These are phyloP conservation scores for Friedmanniomyces endolithicus DNA, from an alignment of 495 filamentous ascomycete species.

Conservation along the genomic window DNA sequence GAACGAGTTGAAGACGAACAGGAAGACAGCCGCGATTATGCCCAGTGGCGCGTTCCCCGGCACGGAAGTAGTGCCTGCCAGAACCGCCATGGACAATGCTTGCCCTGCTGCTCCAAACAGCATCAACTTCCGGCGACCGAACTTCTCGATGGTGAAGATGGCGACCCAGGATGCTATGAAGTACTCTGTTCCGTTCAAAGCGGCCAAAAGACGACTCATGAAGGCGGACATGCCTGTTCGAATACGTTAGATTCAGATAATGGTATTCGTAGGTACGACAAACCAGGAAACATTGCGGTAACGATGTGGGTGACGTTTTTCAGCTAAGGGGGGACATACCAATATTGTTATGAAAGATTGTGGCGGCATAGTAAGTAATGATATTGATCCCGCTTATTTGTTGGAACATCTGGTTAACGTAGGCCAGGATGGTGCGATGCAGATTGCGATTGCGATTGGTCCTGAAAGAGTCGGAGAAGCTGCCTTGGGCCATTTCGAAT, in stretches of 20 bases:
- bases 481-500: slow-evolving; percentile 53
- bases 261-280: too few relatives aligned
- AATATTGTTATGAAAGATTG: slow-evolving; percentile 48
- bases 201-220: slow-evolving; percentile 31
- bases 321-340: slow-evolving; percentile 33
- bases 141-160: slow-evolving; percentile 41
- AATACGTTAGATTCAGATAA: too few relatives aligned
- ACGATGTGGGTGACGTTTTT: too few relatives aligned
- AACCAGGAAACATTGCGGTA: too few relatives aligned
- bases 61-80: slow-evolving; percentile 29
- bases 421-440: slow-evolving; percentile 57
- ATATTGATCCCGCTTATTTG: slow-evolving; percentile 55
- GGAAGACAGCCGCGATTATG: slow-evolving; percentile 40
- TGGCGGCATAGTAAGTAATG: slow-evolving; percentile 45
- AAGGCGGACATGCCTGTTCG: slow-evolving; percentile 34
- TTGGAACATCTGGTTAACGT: slow-evolving; percentile 70
- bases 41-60: slow-evolving; percentile 19
- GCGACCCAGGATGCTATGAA: slow-evolving; percentile 36
- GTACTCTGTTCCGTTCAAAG: slow-evolving; percentile 41
- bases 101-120: slow-evolving; percentile 42
- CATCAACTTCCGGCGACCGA: slow-evolving; percentile 44
- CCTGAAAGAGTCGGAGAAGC: slow-evolving; percentile 56
- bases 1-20: slow-evolving; percentile 51
- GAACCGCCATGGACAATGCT: slow-evolving; percentile 36
- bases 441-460: slow-evolving; percentile 62